Evolutionary conservation across 306 rosid genomes (phyloP).

Genomic region (Alnus glutinosa): DNA sequence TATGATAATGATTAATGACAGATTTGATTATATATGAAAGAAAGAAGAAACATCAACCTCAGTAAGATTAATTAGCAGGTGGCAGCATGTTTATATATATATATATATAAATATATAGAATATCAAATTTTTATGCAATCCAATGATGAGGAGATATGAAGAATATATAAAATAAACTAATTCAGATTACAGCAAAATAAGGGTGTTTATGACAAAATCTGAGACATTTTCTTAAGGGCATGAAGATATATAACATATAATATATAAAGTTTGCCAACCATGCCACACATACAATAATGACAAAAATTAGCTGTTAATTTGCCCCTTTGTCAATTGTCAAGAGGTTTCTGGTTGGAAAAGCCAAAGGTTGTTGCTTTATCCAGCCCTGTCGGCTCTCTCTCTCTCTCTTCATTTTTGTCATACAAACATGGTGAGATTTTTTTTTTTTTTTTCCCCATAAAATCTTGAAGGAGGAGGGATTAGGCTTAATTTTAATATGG

Average conservation of each 20-base stretch:
- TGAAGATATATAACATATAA: neutral
- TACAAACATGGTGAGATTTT: neutral
- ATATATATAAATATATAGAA: too few relatives aligned
- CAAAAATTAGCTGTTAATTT: constrained; percentile 18
- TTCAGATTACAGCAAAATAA: constrained; percentile 13
- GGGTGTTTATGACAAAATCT: constrained; percentile 14
- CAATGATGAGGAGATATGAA: neutral
- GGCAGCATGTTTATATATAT: neutral
- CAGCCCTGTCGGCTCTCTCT: neutral
- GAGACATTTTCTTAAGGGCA: neutral
- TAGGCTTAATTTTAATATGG: too few relatives aligned
- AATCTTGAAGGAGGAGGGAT: too few relatives aligned
- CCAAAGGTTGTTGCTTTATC: neutral
- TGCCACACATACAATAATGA: neutral
- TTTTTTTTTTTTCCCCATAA: neutral
- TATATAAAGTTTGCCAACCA: constrained; percentile 27
- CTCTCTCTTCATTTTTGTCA: too few relatives aligned
- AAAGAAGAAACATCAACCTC: constrained; percentile 7
- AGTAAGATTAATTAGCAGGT: constrained; percentile 5
- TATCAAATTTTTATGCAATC: too few relatives aligned
- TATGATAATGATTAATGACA: neutral
- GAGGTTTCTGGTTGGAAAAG: constrained; percentile 18
- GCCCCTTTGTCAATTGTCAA: neutral
- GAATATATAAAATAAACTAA: neutral
- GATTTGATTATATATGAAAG: neutral